Base-by-base conservation (phyloP, 208 protist species). In the Crithidia expoeki region DNA sequence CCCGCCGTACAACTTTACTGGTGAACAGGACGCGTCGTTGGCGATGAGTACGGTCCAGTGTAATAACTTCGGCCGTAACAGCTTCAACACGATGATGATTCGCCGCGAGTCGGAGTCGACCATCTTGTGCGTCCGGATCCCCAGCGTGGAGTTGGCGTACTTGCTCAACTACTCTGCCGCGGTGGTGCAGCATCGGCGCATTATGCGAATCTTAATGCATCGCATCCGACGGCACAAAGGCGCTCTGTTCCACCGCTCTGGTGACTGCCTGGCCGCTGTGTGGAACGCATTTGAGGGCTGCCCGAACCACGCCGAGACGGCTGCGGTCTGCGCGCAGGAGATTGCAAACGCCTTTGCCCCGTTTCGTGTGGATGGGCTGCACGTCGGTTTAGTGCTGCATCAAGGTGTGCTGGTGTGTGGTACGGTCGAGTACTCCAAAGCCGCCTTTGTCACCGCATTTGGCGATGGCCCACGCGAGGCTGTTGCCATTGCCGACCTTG, bases 271-370 rank as follows among this genome's bases (percentile, higher is more conserved):
- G 28, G 76, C 76, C 12, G 91, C 81, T 36, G 78, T 82, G 16
- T 96, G 91, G 88, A 96, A 96, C 66, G 91, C 86, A 28, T 96
- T 96, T 71, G 88, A 92, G 40, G 82, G 79, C 70, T 86, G 88
- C 58, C 44, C 82, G 19, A 80, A 90, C 74, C 91, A 96, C 80
- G 84, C 81, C 21, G 74, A 83, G 49, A 46, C 59, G 17, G 91
- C 91, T n/a, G 88, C 84, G 2, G 59, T 75, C 21, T 96, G 91
- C 66, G 91, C 88, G 53, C 62, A 86, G 38, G 85, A 89, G 34
- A 91, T 96, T 33, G 74, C 83, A 11, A 68, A 68, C 32, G 66
- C 80, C 30, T 81, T 96, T 30, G 75, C 79, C 5, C 65, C 70
- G 21, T 86, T 87, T 56, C 74, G 86, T 5, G 38, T 60, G 32